Evolutionary conservation across 2,329 filamentous ascomycete species (phyloP).

Genomic region (Monilinia polystroma): DNA sequence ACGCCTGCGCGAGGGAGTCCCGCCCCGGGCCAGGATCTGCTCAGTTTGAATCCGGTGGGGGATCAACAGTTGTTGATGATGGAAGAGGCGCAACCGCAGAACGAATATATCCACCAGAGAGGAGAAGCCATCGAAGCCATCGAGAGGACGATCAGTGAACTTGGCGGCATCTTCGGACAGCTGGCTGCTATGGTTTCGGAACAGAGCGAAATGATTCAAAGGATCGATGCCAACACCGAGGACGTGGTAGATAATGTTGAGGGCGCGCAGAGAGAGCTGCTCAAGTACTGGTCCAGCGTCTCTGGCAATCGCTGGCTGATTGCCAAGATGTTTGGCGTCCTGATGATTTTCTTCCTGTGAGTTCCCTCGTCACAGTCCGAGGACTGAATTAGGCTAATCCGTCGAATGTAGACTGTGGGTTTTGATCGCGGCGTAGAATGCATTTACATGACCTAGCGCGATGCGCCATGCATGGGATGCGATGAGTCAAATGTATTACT

Average conservation of each 20-base stretch:
- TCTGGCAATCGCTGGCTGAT: slow-evolving; percentile 95
- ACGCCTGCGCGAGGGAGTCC: slow-evolving; percentile 68
- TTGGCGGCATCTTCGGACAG: slow-evolving; percentile 91
- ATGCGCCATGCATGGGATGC: background rate
- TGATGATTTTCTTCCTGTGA: slow-evolving; percentile 89
- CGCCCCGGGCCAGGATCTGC: slow-evolving; percentile 66
- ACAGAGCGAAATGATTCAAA: slow-evolving; percentile 95
- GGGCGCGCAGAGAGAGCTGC: slow-evolving; percentile 87
- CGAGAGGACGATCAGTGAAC: slow-evolving; percentile 88
- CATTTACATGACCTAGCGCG: slow-evolving; percentile 4
- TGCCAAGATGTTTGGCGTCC: slow-evolving; percentile 80
- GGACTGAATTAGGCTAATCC: background rate
- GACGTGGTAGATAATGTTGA: slow-evolving; percentile 98
- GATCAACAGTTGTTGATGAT: slow-evolving; percentile 89
- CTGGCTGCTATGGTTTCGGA: slow-evolving; percentile 95
- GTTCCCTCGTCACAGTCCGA: slow-evolving; percentile 34
- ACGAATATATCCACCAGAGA: slow-evolving; percentile 87
- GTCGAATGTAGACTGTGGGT: slow-evolving; percentile 36
- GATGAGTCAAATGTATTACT: background rate
- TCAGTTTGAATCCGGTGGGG: slow-evolving; percentile 80
- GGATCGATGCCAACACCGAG: slow-evolving; percentile 96
- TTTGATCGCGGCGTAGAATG: slow-evolving; percentile 28
- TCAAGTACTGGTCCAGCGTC: slow-evolving; percentile 96
- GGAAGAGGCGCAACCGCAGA: slow-evolving; percentile 84
- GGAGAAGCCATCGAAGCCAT: slow-evolving; percentile 97